phyloP scores from a whole-genome alignment of 257 asterid species.

The Jacaranda copaia region DNA sequence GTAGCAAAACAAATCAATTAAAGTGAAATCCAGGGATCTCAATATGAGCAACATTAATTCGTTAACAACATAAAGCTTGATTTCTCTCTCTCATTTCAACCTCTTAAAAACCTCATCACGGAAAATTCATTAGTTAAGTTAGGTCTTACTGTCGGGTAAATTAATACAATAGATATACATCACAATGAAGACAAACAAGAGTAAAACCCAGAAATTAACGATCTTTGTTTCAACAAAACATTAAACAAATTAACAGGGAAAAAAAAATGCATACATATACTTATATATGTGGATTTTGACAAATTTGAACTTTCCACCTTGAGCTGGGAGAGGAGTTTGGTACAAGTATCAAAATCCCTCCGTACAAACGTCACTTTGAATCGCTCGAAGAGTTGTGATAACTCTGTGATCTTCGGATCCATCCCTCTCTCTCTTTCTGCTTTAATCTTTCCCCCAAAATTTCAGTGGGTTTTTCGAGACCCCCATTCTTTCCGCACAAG shows the following conservation, averaged over 20 bases:
- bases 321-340: conserved; percentile 72
- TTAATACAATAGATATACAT: not conserved
- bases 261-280: not conserved
- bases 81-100: not conserved
- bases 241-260: not conserved
- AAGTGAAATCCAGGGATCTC: not conserved
- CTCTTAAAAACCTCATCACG: conserved; percentile 8
- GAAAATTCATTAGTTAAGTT: not conserved
- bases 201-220: not conserved
- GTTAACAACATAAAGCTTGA: not conserved
- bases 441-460: not conserved
- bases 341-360: conserved; percentile 73
- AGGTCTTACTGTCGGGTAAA: conserved; percentile 21
- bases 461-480: not conserved
- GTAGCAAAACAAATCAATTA: not conserved
- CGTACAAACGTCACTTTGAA: conserved; percentile 76
- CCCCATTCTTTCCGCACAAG: no score
- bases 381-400: conserved; percentile 70
- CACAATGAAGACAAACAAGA: not conserved
- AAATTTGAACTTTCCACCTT: conserved; percentile 55
- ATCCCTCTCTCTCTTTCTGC: conserved; percentile 33
- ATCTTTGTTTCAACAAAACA: not conserved
- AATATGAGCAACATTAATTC: no score
- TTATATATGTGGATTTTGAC: not conserved
- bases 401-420: conserved; percentile 79